Conservation (phyloP, 257 asterid species). For the Cynanchum wilfordii region DNA sequence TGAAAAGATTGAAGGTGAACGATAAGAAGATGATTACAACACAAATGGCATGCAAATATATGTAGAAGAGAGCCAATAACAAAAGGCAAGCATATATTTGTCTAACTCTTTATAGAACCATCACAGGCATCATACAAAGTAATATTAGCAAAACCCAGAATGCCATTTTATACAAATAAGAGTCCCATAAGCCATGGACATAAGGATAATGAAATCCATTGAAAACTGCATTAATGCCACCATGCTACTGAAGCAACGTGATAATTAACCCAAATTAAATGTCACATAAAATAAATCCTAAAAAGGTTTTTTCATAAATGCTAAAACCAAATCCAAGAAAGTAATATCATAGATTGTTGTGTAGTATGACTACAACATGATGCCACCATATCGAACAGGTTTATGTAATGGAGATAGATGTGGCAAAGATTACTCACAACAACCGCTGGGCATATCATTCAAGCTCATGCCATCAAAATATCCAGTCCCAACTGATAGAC, state of each 20-base stretch:
- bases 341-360: neutral
- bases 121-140: neutral
- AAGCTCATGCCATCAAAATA: constrained; percentile 78
- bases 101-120: neutral
- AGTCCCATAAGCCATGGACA: neutral
- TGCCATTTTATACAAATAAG: neutral
- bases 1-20: neutral
- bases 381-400: neutral
- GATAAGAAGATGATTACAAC: neutral
- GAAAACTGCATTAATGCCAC: neutral
- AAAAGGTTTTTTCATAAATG: constrained; percentile 1
- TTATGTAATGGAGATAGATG: constrained; percentile 4
- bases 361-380: neutral
- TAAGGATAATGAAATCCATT: neutral
- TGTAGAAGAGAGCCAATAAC: neutral
- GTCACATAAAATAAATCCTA: neutral
- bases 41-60: neutral
- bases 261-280: neutral
- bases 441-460: constrained; percentile 70
- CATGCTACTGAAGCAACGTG: neutral
- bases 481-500: constrained; percentile 66
- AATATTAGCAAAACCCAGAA: neutral
- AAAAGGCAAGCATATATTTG: neutral
- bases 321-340: neutral
- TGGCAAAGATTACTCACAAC: constrained; percentile 56